Conservation (phyloP, 176 grass and related monocot genomes). For the Aegilops umbellulata region DNA sequence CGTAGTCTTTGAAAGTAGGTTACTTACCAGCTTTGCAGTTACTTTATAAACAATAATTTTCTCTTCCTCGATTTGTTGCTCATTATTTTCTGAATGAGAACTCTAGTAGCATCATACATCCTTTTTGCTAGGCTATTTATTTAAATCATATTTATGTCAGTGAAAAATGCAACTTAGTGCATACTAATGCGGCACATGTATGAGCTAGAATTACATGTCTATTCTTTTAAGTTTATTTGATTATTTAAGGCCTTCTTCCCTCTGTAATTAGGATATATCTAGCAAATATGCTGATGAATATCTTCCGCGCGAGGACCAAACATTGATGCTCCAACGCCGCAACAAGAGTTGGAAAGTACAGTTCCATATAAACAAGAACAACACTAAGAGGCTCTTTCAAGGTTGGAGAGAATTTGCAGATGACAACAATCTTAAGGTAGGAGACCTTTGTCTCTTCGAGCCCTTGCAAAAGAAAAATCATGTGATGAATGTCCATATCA, state of each 20-base stretch:
- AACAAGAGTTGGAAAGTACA: not conserved
- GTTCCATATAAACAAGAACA: not conserved
- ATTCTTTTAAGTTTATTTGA: no score
- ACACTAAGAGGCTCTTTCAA: not conserved
- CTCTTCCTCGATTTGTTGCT: not conserved
- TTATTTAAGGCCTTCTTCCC: not conserved
- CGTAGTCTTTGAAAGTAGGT: not conserved
- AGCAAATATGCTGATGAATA: not conserved
- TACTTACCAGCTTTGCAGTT: not conserved
- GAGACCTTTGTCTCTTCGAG: constrained; percentile 52
- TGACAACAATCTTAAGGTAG: constrained; percentile 2
- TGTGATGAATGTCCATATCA: constrained; percentile 31
- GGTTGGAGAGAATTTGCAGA: constrained; percentile 1
- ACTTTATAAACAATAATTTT: no score
- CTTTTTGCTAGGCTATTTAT: no score
- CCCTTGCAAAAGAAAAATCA: not conserved
- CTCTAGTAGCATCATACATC: no score
- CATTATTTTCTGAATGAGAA: no score
- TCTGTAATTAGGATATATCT: not conserved
- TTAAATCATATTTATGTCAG: no score
- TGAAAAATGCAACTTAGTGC: no score
- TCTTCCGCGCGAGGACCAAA: constrained; percentile 11
- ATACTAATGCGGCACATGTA: no score
- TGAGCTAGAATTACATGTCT: no score
- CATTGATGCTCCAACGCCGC: not conserved